A percentile compares a stretch with the other conserved stretches of the same genome.
Conservation (phyloP, 805 yeast genomes). For the Candida jianshihensis region DNA sequence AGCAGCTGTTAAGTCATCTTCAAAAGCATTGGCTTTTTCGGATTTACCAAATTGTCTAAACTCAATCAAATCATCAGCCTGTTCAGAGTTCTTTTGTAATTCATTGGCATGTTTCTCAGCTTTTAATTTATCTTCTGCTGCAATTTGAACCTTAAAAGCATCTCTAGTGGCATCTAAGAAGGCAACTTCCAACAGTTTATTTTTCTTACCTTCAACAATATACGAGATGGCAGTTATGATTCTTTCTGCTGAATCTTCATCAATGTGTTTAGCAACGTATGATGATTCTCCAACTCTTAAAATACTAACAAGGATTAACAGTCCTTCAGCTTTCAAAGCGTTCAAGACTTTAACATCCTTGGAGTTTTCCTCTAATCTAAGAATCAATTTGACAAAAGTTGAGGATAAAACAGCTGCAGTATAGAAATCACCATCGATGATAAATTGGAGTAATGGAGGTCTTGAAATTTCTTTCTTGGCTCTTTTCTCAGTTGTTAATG, state of each 20-base stretch:
- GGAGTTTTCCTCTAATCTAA: slow-evolving; percentile 60
- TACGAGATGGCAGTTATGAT: slow-evolving; percentile 80
- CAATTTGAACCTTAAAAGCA: slow-evolving; percentile 72
- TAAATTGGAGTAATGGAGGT: slow-evolving; percentile 75
- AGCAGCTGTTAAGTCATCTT: slow-evolving; percentile 56
- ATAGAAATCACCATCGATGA: slow-evolving; percentile 85
- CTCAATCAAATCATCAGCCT: slow-evolving; percentile 68
- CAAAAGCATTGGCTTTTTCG: slow-evolving; percentile 37
- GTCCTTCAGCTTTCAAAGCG: slow-evolving; percentile 90
- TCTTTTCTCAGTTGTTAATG: slow-evolving; percentile 48
- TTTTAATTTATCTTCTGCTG: slow-evolving; percentile 49
- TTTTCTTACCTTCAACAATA: slow-evolving; percentile 57
- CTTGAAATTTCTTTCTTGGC: slow-evolving; percentile 29
- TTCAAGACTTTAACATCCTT: slow-evolving; percentile 54
- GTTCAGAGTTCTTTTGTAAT: slow-evolving; percentile 57
- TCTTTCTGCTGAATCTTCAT: slow-evolving; percentile 96
- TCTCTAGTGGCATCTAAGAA: slow-evolving; percentile 83
- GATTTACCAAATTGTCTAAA: slow-evolving; percentile 71
- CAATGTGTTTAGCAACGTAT: slow-evolving; percentile 66
- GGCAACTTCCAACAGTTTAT: slow-evolving; percentile 45
- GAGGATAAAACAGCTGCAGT: slow-evolving; percentile 83
- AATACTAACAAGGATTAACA: slow-evolving; percentile 86
- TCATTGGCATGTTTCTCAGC: slow-evolving; percentile 50
- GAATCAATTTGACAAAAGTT: slow-evolving; percentile 79
- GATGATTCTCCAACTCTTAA: slow-evolving; percentile 79